Evolutionary conservation across 164 flowering plant species (phyloP).

Genomic region (Taxillus chinensis): DNA sequence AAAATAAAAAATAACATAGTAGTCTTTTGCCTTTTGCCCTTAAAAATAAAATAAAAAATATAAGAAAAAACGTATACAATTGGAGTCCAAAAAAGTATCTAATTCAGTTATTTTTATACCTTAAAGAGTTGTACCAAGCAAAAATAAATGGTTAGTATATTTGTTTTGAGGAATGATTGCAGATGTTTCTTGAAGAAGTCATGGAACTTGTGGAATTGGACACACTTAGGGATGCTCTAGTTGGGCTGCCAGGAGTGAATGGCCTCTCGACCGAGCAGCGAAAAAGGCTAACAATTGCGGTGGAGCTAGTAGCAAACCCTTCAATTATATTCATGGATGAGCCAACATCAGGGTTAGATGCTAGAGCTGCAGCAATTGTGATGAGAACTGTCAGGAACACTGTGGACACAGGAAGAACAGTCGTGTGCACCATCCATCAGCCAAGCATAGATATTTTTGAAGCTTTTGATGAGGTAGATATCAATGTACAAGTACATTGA

Average conservation of each 20-base stretch:
- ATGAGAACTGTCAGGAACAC: conserved; percentile 64
- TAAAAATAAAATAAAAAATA: no score
- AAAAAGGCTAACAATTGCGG: conserved; percentile 54
- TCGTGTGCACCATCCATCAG: conserved; percentile 61
- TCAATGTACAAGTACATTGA: not conserved
- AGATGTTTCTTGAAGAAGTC: conserved; percentile 51
- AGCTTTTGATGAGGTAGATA: conserved; percentile 47
- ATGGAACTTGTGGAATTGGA: conserved; percentile 48
- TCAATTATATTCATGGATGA: conserved; percentile 69
- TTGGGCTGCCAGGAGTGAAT: conserved; percentile 47
- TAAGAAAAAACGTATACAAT: no score
- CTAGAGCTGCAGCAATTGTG: conserved; percentile 64
- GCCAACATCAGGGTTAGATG: conserved; percentile 67
- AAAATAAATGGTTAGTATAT: no score
- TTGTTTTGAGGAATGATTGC: conserved; percentile 1
- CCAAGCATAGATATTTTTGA: conserved; percentile 64
- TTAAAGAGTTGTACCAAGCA: no score
- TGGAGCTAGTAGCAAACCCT: conserved; percentile 58
- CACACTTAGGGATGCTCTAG: conserved; percentile 29
- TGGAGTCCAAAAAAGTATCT: no score
- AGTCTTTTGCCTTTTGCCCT: no score
- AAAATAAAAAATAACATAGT: no score
- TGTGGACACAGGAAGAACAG: conserved; percentile 58
- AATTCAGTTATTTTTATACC: no score
- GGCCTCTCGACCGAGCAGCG: conserved; percentile 60